Percentiles rank a stretch among this genome's conserved stretches.
These are phyloP conservation scores for Colletotrichum nymphaeae DNA, from an alignment of 2,329 filamentous ascomycete species.

Conservation along the genomic window DNA sequence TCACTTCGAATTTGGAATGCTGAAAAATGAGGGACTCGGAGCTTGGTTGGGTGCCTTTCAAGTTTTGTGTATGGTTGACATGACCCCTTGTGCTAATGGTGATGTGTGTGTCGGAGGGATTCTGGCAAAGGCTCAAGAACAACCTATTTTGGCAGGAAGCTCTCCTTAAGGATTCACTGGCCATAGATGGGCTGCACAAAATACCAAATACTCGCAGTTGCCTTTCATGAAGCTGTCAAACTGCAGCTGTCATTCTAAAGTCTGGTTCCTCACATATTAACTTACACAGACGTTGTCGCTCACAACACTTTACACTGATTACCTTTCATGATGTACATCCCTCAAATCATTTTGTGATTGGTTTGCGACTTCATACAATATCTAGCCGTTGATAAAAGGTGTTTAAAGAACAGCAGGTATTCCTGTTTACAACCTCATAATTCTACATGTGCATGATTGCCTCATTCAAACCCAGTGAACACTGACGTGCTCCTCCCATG, in stretches of 20 bases:
- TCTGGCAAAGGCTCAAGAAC: background rate
- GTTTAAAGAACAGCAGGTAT: background rate
- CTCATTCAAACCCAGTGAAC: background rate
- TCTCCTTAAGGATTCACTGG: background rate
- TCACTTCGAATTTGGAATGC: background rate
- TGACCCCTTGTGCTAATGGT: background rate
- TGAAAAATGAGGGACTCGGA: background rate
- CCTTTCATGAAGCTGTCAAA: background rate
- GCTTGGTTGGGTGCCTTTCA: background rate
- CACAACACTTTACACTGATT: background rate
- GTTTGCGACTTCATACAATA: background rate
- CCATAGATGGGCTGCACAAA: background rate
- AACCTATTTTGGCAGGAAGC: background rate
- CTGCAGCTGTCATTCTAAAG: background rate
- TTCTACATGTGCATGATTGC: background rate
- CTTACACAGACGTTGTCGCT: background rate
- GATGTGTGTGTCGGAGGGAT: background rate
- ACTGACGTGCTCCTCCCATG: background rate
- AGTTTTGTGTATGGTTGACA: background rate
- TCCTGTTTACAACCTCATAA: background rate
- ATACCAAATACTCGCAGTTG: background rate
- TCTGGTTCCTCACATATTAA: background rate
- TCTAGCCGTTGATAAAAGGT: background rate
- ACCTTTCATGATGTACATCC: background rate
- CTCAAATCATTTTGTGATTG: background rate